Percentiles rank a stretch among this genome's conserved stretches.
Conservation (phyloP, 2,329 filamentous ascomycete species). For the Zymoseptoria brevis region DNA sequence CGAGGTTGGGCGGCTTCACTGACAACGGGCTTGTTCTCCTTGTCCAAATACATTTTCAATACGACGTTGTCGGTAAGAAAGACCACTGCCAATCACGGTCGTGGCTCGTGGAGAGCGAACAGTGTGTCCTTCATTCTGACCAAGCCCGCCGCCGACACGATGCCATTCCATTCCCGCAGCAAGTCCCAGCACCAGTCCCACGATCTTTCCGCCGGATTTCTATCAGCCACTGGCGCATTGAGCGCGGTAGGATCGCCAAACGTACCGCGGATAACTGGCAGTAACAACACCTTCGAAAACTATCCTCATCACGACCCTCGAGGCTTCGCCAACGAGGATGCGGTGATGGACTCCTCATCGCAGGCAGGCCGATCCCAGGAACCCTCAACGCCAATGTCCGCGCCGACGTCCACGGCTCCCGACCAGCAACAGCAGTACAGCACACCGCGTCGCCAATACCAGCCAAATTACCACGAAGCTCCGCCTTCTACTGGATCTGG, state of each 20-base stretch:
- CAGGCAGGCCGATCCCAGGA: background rate
- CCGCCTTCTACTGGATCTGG: constrained; percentile 41
- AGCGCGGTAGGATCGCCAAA: background rate
- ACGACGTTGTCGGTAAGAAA: background rate
- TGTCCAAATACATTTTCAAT: background rate
- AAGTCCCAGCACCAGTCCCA: background rate
- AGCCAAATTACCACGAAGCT: constrained; percentile 36
- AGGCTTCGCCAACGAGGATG: background rate
- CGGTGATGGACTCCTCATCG: background rate
- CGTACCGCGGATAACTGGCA: background rate
- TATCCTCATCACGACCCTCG: background rate
- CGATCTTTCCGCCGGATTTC: background rate
- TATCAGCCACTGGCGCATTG: background rate
- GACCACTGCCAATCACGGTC: background rate
- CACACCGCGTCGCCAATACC: constrained; percentile 38
- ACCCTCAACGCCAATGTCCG: constrained; percentile 11
- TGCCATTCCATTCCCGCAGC: background rate
- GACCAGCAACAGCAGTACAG: constrained; percentile 44
- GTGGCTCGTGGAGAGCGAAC: background rate
- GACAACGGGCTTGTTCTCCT: background rate
- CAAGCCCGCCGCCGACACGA: background rate
- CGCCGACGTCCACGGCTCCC: constrained; percentile 19
- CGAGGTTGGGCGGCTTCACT: background rate
- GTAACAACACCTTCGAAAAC: background rate
- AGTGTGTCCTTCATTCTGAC: background rate